Evolutionary conservation across 495 filamentous ascomycete genomes (phyloP).

Genomic region (Geoglossum glabrum): DNA sequence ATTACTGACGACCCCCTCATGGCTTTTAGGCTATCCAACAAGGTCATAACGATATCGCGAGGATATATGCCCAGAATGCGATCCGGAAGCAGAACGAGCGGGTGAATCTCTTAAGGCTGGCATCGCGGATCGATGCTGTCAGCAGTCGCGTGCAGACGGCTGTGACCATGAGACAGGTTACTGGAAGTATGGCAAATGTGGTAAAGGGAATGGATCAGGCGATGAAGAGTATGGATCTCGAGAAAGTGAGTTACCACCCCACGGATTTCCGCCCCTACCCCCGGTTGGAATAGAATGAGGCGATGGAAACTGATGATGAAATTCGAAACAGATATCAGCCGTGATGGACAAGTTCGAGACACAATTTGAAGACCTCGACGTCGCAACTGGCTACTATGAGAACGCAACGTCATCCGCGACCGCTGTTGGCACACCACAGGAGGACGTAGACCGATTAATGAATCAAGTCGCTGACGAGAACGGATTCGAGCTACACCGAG

Average conservation of each 20-base stretch:
- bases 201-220: conserved; percentile 44
- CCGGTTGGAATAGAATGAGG: neutral
- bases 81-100: conserved; percentile 58
- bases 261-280: neutral
- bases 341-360: conserved; percentile 60
- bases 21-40: conserved; percentile 32
- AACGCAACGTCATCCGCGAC: conserved; percentile 60
- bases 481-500: conserved; percentile 49
- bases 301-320: neutral
- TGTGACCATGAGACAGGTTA: conserved; percentile 44
- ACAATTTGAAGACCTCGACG: conserved; percentile 72
- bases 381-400: conserved; percentile 65
- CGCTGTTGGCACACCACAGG: conserved; percentile 56
- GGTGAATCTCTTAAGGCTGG: conserved; percentile 38
- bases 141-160: conserved; percentile 41
- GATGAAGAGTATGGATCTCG: conserved; percentile 50
- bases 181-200: conserved; percentile 42
- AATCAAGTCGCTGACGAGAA: conserved; percentile 67
- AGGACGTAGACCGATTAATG: conserved; percentile 64
- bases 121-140: conserved; percentile 40
- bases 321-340: conserved; percentile 26
- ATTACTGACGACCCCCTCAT: neutral
- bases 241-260: conserved; percentile 25
- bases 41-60: conserved; percentile 54
- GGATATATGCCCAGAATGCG: conserved; percentile 69